A percentile compares a stretch with the other conserved stretches of the same genome.
Evolutionary conservation across 1,284 basidiomycete genomes (phyloP).

Genomic region (Sphaerobolus stellatus): DNA sequence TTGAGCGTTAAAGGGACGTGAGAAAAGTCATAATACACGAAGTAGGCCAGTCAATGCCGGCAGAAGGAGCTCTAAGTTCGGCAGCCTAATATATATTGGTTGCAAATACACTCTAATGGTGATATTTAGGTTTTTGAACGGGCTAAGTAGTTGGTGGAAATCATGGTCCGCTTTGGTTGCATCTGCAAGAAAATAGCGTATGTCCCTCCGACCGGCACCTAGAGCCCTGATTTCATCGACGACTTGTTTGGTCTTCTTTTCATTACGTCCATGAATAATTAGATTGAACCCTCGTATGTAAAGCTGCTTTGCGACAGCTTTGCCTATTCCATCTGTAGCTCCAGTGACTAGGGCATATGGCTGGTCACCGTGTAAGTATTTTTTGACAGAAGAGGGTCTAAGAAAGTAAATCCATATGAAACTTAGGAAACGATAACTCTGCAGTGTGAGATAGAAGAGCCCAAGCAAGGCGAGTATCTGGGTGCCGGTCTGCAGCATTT

Average conservation of each 20-base stretch:
- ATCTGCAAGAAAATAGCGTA: constrained; percentile 9
- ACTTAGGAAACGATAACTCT: constrained; percentile 5
- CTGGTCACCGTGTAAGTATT: not conserved
- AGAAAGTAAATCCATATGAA: constrained; percentile 9
- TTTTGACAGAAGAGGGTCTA: constrained; percentile 3
- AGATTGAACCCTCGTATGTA: constrained; percentile 8
- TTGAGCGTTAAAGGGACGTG: too few relatives aligned
- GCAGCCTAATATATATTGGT: too few relatives aligned
- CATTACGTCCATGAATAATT: constrained; percentile 11
- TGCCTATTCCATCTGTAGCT: constrained; percentile 10
- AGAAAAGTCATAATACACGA: too few relatives aligned
- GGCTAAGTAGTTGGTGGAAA: constrained; percentile 1
- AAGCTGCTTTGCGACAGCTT: constrained; percentile 8
- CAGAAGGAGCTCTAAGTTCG: too few relatives aligned
- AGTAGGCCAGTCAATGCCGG: too few relatives aligned
- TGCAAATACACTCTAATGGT: too few relatives aligned
- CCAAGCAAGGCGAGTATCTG: too few relatives aligned
- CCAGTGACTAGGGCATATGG: constrained; percentile 11
- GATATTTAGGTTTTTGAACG: constrained; percentile 6
- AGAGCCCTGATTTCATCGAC: constrained; percentile 5
- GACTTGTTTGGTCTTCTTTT: constrained; percentile 1
- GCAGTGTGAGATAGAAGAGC: too few relatives aligned
- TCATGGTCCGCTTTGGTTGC: constrained; percentile 1
- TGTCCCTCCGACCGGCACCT: not conserved
- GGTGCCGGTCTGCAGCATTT: too few relatives aligned